Evolutionary conservation across 2,329 filamentous ascomycete genomes (phyloP).

Genomic region (Fonsecaea pedrosoi): DNA sequence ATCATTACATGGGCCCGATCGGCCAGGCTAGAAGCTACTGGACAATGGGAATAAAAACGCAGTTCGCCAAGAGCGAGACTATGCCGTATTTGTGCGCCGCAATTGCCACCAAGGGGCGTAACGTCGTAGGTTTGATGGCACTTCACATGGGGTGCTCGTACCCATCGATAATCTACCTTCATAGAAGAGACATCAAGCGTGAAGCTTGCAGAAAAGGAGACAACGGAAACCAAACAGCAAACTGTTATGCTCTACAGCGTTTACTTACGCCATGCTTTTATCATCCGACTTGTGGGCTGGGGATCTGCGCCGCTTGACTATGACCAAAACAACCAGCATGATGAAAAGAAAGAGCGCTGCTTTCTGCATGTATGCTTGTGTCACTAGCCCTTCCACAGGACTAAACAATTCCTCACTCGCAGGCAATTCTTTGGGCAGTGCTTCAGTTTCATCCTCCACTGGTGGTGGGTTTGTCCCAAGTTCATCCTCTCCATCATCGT

Average conservation of each 20-base stretch:
- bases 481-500: conserved; percentile 26
- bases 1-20: conserved; percentile 6
- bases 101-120: conserved; percentile 8
- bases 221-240: neutral
- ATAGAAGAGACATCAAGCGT: neutral
- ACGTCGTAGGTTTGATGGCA: neutral
- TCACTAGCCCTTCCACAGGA: conserved; percentile 26
- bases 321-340: conserved; percentile 30
- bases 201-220: neutral
- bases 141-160: neutral
- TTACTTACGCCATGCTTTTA: conserved; percentile 36
- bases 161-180: neutral
- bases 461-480: conserved; percentile 15
- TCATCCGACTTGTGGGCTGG: conserved; percentile 33
- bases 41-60: conserved; percentile 1
- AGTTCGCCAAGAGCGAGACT: conserved; percentile 6
- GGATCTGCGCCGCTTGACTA: conserved; percentile 28
- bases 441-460: conserved; percentile 17
- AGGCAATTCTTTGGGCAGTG: conserved; percentile 23
- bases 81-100: neutral
- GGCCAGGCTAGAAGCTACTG: conserved; percentile 10
- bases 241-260: neutral
- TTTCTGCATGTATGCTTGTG: conserved; percentile 36
- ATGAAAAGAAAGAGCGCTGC: conserved; percentile 32
- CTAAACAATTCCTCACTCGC: conserved; percentile 23